Base-by-base conservation (phyloP, 805 yeast genomes). In the Sungouiozyma ichnusensis region DNA sequence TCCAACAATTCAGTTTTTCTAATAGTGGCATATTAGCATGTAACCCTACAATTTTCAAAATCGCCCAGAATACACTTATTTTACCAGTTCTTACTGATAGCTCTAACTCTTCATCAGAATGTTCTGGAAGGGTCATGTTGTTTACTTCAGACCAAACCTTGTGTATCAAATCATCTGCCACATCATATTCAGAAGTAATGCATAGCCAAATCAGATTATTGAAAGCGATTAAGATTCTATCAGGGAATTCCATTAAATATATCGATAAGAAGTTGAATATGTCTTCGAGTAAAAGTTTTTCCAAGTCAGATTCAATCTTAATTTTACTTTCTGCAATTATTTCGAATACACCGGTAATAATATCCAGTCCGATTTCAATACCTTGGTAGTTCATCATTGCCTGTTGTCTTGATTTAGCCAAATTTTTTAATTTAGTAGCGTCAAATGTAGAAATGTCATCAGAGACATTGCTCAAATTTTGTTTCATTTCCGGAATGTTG, bases 301-400 rank as follows among this genome's bases (percentile, higher is more conserved):
- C 36, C 5, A 49, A 36, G 8, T 36, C 18, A 3, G 41, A 42
- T 8, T 34, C 20, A 3, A 40, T 20, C 13, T 42, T 35, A 11
- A 49, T 42, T 7, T 39, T 41, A 7, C 42, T 36, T 20, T 44
- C 39, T 8, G 75, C 74, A 7, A 69, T 51, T 20, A 66, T 61
- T 58, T 87, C 96, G 50, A 82, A 72, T 5, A 79, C 67, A 1
- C 88, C 82, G 1, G 96, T 77, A 18, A 85, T 66, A 27, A 90
- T 59, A 58, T 90, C 97, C 17, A 88, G 62, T 0, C 82, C 68
- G 1, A 81, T 69, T 51, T 85, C 94, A 17, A 83, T 64, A 3
- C 83, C 70, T 48, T 80, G 80, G 38, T 82, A 61, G 39, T 73
- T 71, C 36, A 71, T 62, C 48, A 73, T 71, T 2, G 83, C 76